Evolutionary conservation across 2,329 filamentous ascomycete species (phyloP).

Genomic region (Exophiala oligosperma): DNA sequence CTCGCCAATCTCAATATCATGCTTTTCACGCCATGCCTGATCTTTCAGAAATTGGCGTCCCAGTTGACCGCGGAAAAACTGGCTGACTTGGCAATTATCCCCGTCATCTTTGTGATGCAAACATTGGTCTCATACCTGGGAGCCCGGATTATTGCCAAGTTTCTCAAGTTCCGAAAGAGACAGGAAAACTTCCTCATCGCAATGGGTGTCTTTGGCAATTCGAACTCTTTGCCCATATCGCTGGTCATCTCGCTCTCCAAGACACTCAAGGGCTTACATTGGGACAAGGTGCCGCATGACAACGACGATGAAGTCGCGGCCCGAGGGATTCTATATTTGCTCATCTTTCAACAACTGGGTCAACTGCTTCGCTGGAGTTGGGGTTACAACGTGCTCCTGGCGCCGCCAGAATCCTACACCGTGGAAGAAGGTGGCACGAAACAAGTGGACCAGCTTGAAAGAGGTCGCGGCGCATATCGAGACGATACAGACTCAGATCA

Average conservation of each 20-base stretch:
- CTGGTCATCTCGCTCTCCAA: conserved; percentile 91
- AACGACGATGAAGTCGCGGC: conserved; percentile 95
- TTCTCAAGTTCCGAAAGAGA: conserved; percentile 79
- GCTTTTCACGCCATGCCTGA: conserved; percentile 94
- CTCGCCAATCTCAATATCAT: conserved; percentile 94
- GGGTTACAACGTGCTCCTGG: conserved; percentile 94
- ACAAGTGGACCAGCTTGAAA: conserved; percentile 36
- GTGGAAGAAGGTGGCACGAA: conserved; percentile 43
- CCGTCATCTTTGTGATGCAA: conserved; percentile 88
- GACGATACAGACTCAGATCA: conserved; percentile 41
- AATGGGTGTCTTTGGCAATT: conserved; percentile 98
- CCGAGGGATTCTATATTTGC: conserved; percentile 87
- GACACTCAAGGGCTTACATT: conserved; percentile 87
- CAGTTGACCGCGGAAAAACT: conserved; percentile 92
- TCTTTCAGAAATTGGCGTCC: conserved; percentile 95
- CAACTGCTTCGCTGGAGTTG: conserved; percentile 96
- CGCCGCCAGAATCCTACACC: conserved; percentile 66
- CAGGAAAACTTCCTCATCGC: conserved; percentile 93
- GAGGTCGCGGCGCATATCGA: conserved; percentile 41
- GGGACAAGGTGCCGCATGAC: conserved; percentile 86
- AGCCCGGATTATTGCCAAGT: conserved; percentile 67
- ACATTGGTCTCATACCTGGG: conserved; percentile 83
- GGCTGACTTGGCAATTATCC: conserved; percentile 86
- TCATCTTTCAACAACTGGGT: conserved; percentile 97
- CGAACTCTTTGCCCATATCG: conserved; percentile 95